Base-by-base conservation (phyloP, 164 flowering plant species). In the Vitis labrusca region DNA sequence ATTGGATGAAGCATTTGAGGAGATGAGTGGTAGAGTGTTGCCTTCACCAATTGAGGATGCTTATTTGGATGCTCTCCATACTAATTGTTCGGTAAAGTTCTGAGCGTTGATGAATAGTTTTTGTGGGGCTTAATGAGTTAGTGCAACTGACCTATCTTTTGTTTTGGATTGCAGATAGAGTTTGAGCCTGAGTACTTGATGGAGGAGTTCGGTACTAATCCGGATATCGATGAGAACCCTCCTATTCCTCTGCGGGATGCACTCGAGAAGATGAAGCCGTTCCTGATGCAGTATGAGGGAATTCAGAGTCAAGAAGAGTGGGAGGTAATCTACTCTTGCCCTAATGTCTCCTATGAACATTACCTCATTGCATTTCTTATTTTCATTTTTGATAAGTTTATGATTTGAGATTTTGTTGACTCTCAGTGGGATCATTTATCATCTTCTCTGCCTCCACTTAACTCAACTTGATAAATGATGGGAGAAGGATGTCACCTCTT, bases 261-360 rank as follows among this genome's bases (percentile, higher is more conserved):
- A 9, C 78, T 94, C 30, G 97, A 92, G 82, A 92, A 89, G 84
- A 63, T 82, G 85, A 94, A 94, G 80, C 97, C 97, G 6, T 94
- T 92, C 81, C 66, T 92, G 73, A 85, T 92, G 94, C 80, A 82
- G n/a, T 91, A 92, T 75, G 94, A 88, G 69, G 88, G 90, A 16
- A 89, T 94, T 77, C 71, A 87, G 67, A 85, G 77, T 76, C 90
- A 89, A 68, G 89, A 91, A 74, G 97, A 94, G 79, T 92, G 97
- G 97, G 92, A 94, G 97, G 98, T 94, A 13, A 23, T n/a, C 17
- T 32, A 29, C 17, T 17, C 50, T 15, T 54, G 23, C 30, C 7
- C 27, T 37, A 37, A 37, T 37, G 44, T 37, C 44, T 37, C 44
- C 44, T 37, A 37, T 37, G 44, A 37, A 6, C 5, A 37, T 37